Evolutionary conservation across 1,284 basidiomycete genomes (phyloP), one percentile per base, ranked within the genome.

Genomic region (Boletus albobrunnescens): DNA sequence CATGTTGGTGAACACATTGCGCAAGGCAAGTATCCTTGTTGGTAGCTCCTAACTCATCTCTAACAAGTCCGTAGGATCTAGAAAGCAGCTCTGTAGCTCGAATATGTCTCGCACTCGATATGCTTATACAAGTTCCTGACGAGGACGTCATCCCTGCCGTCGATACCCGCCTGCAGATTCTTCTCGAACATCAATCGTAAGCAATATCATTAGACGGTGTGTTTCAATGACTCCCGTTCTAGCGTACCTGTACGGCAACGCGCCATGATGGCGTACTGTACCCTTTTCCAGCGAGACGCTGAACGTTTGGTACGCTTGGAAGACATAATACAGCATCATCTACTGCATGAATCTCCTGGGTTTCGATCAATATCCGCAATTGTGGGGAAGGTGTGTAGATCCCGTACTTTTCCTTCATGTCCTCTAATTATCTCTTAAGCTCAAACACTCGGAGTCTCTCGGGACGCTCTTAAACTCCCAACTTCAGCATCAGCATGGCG

Each of bases 1-100:
- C n/a, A 87, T 91, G 86, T 71, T 91, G 12, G 81, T 91, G 36
- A 91, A 91, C 54, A 89, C 87, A 1, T 59, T 89, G 32, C 81
- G 87, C 51, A 90, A 90, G 74, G 87, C 82, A 44, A 47, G 51
- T 5, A n/a, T 38, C n/a, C 3, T 31, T 20, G 12, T 28, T 22
- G 13, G 14, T 30, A 14, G 6, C 30, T 37, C 19, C 37, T 26
- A 23, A 11, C n/a, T 31, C 26, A 11, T 40, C 16, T 38, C 42
- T 48, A 27, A 51, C 19, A 24, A 16, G 36, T 19, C 32, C 8
- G 35, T 47, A 87, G 87, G 84, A 90, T 60, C 59, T 91, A 28
- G 82, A 86, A 61, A 77, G 77, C 50, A 49, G 69, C 3, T 67
- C 71, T 5, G 55, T 76, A 23, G 58, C 79, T 20, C 73, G 74